A percentile compares a stretch with the other conserved stretches of the same genome.
Conservation (phyloP, 805 yeast genomes). For the Diddensiella transvaalensis region DNA sequence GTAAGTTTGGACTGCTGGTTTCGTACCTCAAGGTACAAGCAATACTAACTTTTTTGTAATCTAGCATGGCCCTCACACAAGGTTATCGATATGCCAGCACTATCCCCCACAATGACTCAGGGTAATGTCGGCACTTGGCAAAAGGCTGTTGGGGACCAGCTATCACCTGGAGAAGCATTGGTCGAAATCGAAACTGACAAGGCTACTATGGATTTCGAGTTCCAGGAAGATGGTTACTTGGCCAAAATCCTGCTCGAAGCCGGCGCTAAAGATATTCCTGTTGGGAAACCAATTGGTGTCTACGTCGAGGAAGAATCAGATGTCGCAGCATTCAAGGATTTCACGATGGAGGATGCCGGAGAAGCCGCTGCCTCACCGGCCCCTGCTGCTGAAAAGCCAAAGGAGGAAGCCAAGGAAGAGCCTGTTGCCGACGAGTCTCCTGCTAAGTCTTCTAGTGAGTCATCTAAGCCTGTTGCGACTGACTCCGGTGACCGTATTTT, state of each 20-base stretch:
- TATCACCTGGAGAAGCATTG: conserved; percentile 87
- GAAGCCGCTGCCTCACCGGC: conserved; percentile 45
- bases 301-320: conserved; percentile 84
- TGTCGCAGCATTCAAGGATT: conserved; percentile 83
- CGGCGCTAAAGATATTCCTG: conserved; percentile 87
- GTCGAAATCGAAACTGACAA: conserved; percentile 98
- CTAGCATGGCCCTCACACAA: conserved; percentile 70
- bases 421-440: conserved; percentile 48
- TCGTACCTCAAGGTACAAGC: not conserved
- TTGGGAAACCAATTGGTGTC: conserved; percentile 94
- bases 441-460: conserved; percentile 65
- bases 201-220: conserved; percentile 97
- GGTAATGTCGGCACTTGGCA: conserved; percentile 90
- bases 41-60: not conserved
- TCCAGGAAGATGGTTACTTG: conserved; percentile 92
- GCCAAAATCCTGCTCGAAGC: conserved; percentile 82
- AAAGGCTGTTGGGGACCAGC: conserved; percentile 82
- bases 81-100: conserved; percentile 95
- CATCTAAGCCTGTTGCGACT: conserved; percentile 19
- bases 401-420: conserved; percentile 28
- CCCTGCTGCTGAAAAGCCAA: conserved; percentile 33
- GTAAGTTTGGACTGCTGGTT: not conserved
- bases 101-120: conserved; percentile 99
- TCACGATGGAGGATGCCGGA: conserved; percentile 79
- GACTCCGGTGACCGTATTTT: conserved; percentile 62